Evolutionary conservation across 2,329 filamentous ascomycete species (phyloP).

Genomic region (Trichothecium roseum): DNA sequence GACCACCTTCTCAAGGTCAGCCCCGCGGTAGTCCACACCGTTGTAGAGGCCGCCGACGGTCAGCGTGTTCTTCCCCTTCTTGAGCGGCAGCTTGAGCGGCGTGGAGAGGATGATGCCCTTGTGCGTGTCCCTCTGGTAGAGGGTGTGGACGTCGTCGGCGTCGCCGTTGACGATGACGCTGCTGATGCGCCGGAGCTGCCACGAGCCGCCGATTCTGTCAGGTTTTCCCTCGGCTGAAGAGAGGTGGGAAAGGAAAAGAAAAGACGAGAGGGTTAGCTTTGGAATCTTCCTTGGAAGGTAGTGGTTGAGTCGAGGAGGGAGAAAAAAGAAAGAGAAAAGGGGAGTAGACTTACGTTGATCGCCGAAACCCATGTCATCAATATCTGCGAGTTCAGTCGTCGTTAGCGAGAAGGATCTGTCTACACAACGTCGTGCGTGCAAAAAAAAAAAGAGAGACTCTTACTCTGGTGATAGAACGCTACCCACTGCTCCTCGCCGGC

Average conservation of each 20-base stretch:
- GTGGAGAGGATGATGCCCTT: constrained; percentile 51
- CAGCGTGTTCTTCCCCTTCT: constrained; percentile 44
- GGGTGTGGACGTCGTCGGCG: constrained; percentile 28
- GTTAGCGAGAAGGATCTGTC: background rate
- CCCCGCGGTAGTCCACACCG: constrained; percentile 44
- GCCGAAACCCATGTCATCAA: constrained; percentile 50
- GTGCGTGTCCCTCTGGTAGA: constrained; percentile 41
- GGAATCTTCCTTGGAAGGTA: too few relatives aligned
- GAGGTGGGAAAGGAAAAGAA: background rate
- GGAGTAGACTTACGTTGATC: constrained; percentile 26
- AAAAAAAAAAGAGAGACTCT: background rate
- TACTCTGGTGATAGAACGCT: constrained; percentile 43
- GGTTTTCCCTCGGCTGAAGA: constrained; percentile 37
- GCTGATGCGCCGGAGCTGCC: constrained; percentile 49
- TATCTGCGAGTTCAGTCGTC: constrained; percentile 25
- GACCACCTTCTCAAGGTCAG: constrained; percentile 47
- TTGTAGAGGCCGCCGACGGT: constrained; percentile 47
- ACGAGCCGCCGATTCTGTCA: constrained; percentile 48
- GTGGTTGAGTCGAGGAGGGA: too few relatives aligned
- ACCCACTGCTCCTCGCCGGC: constrained; percentile 40
- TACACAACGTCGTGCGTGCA: background rate
- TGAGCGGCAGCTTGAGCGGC: constrained; percentile 40
- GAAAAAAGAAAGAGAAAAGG: too few relatives aligned
- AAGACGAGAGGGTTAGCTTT: background rate
- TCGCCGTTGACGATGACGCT: constrained; percentile 48